Conservation (phyloP, 2,329 filamentous ascomycete genomes). For the Scolecobasidium constrictum region DNA sequence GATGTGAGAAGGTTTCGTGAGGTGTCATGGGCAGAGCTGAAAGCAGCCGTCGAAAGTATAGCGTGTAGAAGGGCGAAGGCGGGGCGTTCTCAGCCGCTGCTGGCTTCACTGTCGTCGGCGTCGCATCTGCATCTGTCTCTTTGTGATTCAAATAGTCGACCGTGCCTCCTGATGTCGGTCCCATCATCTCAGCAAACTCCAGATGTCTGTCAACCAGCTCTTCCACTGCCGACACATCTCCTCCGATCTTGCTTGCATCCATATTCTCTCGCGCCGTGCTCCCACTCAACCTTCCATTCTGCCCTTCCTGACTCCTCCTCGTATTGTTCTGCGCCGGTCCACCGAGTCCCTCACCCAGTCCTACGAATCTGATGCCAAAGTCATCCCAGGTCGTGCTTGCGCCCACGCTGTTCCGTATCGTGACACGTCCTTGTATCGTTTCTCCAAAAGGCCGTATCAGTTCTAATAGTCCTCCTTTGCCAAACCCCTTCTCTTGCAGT, state of each 20-base stretch:
- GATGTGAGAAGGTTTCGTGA: constrained; percentile 90
- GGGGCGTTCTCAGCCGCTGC: not conserved
- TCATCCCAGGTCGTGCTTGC: constrained; percentile 76
- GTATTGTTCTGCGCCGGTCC: constrained; percentile 19
- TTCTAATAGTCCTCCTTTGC: constrained; percentile 69
- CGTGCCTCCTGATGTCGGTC: constrained; percentile 1
- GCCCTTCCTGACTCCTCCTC: constrained; percentile 25
- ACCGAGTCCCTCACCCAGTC: constrained; percentile 47
- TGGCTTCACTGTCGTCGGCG: not conserved
- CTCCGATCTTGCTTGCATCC: constrained; percentile 28
- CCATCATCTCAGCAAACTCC: constrained; percentile 53
- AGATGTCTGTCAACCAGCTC: constrained; percentile 71
- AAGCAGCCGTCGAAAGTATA: constrained; percentile 75
- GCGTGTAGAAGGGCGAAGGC: constrained; percentile 59
- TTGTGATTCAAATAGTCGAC: constrained; percentile 32
- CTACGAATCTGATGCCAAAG: constrained; percentile 77
- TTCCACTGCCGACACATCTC: constrained; percentile 60
- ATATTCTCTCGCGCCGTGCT: constrained; percentile 17
- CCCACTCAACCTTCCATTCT: constrained; percentile 16
- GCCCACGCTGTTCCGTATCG: constrained; percentile 81
- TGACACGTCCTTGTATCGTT: constrained; percentile 73
- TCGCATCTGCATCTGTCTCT: constrained; percentile 13
- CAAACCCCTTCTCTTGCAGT: constrained; percentile 74
- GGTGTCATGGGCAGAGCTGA: constrained; percentile 68
- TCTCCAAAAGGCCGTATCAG: constrained; percentile 87